Conservation (phyloP, 129 eudicot species). For the Lonicera japonica region DNA sequence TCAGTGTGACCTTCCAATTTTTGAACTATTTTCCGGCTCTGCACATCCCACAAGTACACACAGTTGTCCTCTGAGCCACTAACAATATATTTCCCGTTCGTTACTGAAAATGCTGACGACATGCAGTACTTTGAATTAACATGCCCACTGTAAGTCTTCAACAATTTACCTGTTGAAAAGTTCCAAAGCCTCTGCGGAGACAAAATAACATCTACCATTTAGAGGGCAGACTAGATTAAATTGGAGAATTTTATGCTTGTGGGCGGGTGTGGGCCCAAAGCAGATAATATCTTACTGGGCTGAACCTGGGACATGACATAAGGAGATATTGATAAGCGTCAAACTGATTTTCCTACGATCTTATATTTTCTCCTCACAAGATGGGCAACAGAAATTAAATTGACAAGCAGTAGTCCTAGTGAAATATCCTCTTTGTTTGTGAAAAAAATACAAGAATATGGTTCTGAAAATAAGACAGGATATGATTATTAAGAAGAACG, state of each 20-base stretch:
- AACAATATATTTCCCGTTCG: conserved; percentile 85
- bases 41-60: conserved; percentile 92
- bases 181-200: conserved; percentile 82
- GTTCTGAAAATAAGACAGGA: too few species aligned
- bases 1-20: conserved; percentile 92
- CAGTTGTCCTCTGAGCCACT: conserved; percentile 94
- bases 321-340: too few species aligned
- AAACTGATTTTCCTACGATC: too few species aligned
- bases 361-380: too few species aligned
- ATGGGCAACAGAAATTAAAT: too few species aligned
- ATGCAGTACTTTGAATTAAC: conserved; percentile 79
- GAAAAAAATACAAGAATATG: too few species aligned
- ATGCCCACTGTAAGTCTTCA: conserved; percentile 87
- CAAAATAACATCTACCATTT: conserved; percentile 2
- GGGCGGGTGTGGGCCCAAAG: background rate
- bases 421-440: too few species aligned
- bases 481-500: too few species aligned
- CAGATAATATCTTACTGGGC: background rate
- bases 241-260: background rate
- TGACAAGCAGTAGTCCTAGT: too few species aligned
- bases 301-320: background rate
- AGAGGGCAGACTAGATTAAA: background rate
- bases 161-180: conserved; percentile 69
- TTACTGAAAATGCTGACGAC: conserved; percentile 70
- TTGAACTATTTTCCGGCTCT: conserved; percentile 71